Evolutionary conservation across 192 early-diverging fungal genomes (phyloP), one percentile per base, ranked within the genome.

Genomic region (Martensiomyces pterosporus): DNA sequence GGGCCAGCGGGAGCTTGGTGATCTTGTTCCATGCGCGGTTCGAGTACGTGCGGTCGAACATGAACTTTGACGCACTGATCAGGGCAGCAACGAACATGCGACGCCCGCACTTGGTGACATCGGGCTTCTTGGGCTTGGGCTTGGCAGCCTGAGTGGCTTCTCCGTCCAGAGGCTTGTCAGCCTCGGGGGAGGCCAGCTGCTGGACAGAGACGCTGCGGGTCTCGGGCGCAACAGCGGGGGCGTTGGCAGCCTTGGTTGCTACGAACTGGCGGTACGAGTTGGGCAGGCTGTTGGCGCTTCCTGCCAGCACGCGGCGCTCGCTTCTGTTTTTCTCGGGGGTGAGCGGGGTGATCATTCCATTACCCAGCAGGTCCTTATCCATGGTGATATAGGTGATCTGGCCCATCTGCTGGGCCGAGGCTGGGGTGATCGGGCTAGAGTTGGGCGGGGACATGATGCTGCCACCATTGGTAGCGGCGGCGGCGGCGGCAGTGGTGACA

Each of bases 1-100:
- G 87, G 13, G 59, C 45, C 23, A 85, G 74, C 18, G 76, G 62
- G 16, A 95, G 78, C 37, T 85, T 82, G 6, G 87, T 88, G 40
- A 93, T 89, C 66, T 85, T 86, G 37, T 87, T 70, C 93, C 93
- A 95, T 0, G 88, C 82, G 47, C 75, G 77, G 79, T 90, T 93
- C 12, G 80, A 77, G 71, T 89, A 95, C 37, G 81, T 83, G 48
- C 82, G 83, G 76, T 95, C 93, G 34, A 80, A 80, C 39, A 86
- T 79, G 54, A 84, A 92, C 67, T 95, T 95, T 41, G 88, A 88
- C 9, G 93, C 87, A 16, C 89, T 65, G 44, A 95, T 85, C 16
- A 95, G 68, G 0, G 90, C 78, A 19, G 86, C 82, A 21, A 92
- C 65, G 72, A 91, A 93, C 79, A 93, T 82, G 55, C 88, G 82